phyloP scores from a whole-genome alignment of 2,329 filamentous ascomycete species.

The Escovopsis sp. region DNA sequence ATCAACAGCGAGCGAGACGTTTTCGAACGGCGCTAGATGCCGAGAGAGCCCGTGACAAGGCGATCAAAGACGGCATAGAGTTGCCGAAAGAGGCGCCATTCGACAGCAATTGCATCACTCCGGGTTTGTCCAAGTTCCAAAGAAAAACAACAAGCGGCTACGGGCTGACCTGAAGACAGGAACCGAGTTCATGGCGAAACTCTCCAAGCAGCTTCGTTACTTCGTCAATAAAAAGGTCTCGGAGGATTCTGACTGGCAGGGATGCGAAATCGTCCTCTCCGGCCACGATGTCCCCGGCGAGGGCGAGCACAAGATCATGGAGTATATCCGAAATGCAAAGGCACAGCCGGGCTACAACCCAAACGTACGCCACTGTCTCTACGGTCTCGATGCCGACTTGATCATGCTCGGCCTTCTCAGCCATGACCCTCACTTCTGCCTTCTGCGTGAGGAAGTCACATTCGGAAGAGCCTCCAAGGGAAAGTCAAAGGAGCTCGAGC shows the following conservation, averaged over 20 bases:
- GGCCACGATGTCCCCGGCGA: conserved; percentile 97
- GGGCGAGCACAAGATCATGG: conserved; percentile 99
- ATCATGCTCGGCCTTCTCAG: conserved; percentile 97
- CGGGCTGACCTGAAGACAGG: conserved; percentile 20
- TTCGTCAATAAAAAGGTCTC: conserved; percentile 98
- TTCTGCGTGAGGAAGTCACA: conserved; percentile 92
- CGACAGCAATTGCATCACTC: conserved; percentile 98
- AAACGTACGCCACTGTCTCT: conserved; percentile 91
- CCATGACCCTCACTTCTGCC: conserved; percentile 95
- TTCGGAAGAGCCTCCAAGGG: conserved; percentile 79
- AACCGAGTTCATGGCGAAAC: conserved; percentile 94
- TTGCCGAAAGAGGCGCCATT: conserved; percentile 93
- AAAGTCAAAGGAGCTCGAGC: conserved; percentile 91
- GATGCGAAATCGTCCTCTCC: conserved; percentile 87
- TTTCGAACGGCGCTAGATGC: conserved; percentile 89
- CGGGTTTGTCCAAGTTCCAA: conserved; percentile 35
- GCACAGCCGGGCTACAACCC: conserved; percentile 84
- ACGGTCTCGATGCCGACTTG: conserved; percentile 90
- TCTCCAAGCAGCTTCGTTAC: conserved; percentile 88
- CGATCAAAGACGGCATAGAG: conserved; percentile 73
- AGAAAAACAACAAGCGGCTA: background rate
- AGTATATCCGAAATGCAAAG: conserved; percentile 96
- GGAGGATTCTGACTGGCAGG: conserved; percentile 94
- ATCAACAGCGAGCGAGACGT: conserved; percentile 88
- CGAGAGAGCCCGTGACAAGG: conserved; percentile 83